Base-by-base conservation (phyloP, 2,329 filamentous ascomycete genomes). In the Penicillium fuscoglaucum region DNA sequence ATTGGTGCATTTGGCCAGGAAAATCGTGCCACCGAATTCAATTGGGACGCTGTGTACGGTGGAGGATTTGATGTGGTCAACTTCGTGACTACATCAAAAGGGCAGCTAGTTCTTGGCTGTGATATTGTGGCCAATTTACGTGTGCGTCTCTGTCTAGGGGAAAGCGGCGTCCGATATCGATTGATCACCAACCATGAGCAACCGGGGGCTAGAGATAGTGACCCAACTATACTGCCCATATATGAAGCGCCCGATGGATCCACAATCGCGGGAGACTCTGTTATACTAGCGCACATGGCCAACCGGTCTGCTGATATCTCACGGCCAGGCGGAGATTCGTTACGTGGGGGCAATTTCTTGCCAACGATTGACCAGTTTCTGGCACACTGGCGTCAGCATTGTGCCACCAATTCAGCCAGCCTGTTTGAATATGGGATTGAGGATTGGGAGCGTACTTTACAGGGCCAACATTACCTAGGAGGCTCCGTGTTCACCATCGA, bases 1-100 rank as follows among this genome's bases (percentile, higher is more conserved):
- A 82, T 98, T 43, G 81, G 80, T 54, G 91, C 90, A 0, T 98
- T 99, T 75, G 90, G 91, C 0, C 82, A 81, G 17, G 95, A 99
- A 78, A 99, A 99, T 69, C 87, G 90, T 57, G 79, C 83, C 5
- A 81, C 79, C 0, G 80, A 84, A 1, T 92, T 95, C 62, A 80
- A 85, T 3, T 96, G 93, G 93, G 79, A 87, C 5, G 77, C 77
- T 0, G 76, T 83, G 26, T 99, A 99, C 68, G 93, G 92, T 0
- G 66, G 70, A 0, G 95, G 95, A 0, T 96, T 92, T 63, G 90
- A 99, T 69, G 91, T 96, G 10, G 76, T 81, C 52, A 80, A 81
- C 58, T 80, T 81, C 67, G 72, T 77, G 19, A 78, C 76, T 4
- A 62, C 70, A 3, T 64, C 66, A n/a, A 60, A 71, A 9, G 66